Evolutionary conservation across 1,284 basidiomycete species (phyloP).

Genomic region (Kwoniella shivajii): DNA sequence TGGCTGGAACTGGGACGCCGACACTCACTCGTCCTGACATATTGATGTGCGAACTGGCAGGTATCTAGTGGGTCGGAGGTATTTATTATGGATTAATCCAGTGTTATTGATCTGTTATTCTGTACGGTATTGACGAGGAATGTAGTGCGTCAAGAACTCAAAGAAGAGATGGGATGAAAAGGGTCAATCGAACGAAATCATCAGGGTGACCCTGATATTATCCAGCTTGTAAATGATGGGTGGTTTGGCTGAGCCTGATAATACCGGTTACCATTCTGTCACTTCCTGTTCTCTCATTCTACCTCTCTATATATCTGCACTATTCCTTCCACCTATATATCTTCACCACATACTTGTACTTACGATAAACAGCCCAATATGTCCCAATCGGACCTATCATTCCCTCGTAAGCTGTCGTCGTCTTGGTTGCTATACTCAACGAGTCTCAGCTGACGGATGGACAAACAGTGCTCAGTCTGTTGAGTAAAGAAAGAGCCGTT

Average conservation of each 20-base stretch:
- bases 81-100: too few species aligned
- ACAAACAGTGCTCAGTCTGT: constrained; percentile 69
- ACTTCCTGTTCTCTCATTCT: not conserved
- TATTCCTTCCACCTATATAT: not conserved
- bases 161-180: not conserved
- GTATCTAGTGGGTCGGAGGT: too few species aligned
- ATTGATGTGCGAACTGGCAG: too few species aligned
- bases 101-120: too few species aligned
- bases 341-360: not conserved
- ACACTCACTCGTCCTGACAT: constrained; percentile 42
- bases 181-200: not conserved
- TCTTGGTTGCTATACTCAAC: not conserved
- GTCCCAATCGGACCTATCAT: constrained; percentile 5
- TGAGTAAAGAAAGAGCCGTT: constrained; percentile 84
- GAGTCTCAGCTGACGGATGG: not conserved
- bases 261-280: not conserved
- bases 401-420: constrained; percentile 5
- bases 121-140: too few species aligned
- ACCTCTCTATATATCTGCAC: not conserved
- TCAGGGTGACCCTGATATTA: not conserved
- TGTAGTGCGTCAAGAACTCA: too few species aligned
- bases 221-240: not conserved
- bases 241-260: not conserved
- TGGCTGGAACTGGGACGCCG: not conserved
- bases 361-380: not conserved